Conservation (phyloP, 306 rosid genomes). For the Pachyrhizus erosus region DNA sequence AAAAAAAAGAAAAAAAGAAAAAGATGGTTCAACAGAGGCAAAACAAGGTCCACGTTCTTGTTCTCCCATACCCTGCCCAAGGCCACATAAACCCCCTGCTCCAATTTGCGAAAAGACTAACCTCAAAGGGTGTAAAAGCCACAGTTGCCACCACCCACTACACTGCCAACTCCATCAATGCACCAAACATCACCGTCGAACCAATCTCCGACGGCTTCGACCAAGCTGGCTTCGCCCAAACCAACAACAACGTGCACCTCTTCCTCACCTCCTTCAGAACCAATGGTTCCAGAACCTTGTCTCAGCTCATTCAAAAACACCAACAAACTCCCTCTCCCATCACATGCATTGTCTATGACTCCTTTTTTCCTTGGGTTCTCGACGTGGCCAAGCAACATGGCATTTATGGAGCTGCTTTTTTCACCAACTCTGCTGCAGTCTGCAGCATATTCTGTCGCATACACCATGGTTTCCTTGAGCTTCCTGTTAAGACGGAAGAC, state of each 20-base stretch:
- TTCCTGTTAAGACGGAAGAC: conserved; percentile 45
- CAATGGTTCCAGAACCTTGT: conserved; percentile 49
- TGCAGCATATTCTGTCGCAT: conserved; percentile 52
- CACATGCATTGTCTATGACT: conserved; percentile 57
- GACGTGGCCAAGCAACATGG: conserved; percentile 60
- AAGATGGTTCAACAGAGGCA: conserved; percentile 36
- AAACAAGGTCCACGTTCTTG: conserved; percentile 44
- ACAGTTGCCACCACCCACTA: conserved; percentile 62
- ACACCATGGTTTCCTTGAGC: conserved; percentile 42
- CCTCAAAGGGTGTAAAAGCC: conserved; percentile 55
- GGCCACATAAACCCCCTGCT: conserved; percentile 63
- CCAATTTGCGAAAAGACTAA: conserved; percentile 58
- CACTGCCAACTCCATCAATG: conserved; percentile 48
- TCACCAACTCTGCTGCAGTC: conserved; percentile 57
- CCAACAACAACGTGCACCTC: conserved; percentile 28
- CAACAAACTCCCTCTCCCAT: conserved; percentile 26
- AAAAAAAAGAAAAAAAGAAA: too few species aligned
- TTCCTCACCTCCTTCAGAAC: conserved; percentile 47
- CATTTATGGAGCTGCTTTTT: conserved; percentile 49
- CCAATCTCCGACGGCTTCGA: conserved; percentile 76
- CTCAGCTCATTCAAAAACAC: conserved; percentile 39
- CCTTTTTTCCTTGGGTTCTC: conserved; percentile 61
- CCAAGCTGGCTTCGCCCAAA: conserved; percentile 56
- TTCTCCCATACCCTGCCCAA: conserved; percentile 62
- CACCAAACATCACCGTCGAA: conserved; percentile 50